Percentiles rank a stretch among this genome's conserved stretches.
These are phyloP conservation scores for Selaginella tamariscina DNA, from an alignment of 75 land plant species.

Conservation along the genomic window DNA sequence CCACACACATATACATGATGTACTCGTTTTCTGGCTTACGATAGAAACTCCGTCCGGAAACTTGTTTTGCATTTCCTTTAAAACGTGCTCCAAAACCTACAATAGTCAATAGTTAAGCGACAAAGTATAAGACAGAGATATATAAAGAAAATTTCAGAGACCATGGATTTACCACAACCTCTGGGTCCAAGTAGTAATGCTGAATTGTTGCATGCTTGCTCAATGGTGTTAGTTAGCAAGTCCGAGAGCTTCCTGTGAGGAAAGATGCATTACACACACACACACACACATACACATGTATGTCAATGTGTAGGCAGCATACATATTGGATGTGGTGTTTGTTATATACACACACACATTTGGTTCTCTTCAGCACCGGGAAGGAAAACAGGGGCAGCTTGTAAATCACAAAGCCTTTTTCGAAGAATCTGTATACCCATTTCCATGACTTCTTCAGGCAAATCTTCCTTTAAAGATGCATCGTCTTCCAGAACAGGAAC, in stretches of 20 bases:
- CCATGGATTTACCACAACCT: conserved; percentile 81
- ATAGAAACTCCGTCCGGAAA: conserved; percentile 62
- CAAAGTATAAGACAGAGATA: neutral
- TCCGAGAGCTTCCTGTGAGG: conserved; percentile 61
- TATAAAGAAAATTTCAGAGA: conserved; percentile 9
- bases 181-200: conserved; percentile 90
- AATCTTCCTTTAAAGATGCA: too few relatives aligned
- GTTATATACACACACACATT: too few relatives aligned
- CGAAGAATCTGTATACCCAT: neutral
- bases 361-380: neutral
- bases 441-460: too few relatives aligned
- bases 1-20: neutral
- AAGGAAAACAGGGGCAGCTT: neutral
- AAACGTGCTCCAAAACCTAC: conserved; percentile 77
- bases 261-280: neutral
- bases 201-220: conserved; percentile 74
- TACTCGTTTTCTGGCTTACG: conserved; percentile 30
- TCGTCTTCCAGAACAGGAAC: too few relatives aligned
- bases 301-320: too few relatives aligned
- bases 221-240: conserved; percentile 50
- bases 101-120: neutral
- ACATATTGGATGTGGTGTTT: too few relatives aligned
- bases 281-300: neutral
- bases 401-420: neutral
- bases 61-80: conserved; percentile 38